phyloP scores from a whole-genome alignment of 805 yeast genomes.

The Yamadazyma tumulicola region DNA sequence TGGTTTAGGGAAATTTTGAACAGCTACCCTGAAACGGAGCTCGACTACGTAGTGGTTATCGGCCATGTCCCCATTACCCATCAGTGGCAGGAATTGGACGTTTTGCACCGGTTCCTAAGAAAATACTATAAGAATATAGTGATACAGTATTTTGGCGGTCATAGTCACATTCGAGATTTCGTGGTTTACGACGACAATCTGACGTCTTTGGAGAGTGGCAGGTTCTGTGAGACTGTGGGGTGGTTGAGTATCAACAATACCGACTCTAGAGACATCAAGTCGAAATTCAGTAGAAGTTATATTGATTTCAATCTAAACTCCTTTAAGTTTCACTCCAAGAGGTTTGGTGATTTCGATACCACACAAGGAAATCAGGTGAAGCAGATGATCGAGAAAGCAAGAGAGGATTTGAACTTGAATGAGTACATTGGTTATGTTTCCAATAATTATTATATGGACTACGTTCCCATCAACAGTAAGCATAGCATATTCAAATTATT shows the following conservation, averaged over 20 bases:
- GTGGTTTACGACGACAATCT: slow-evolving; percentile 60
- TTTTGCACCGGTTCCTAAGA: slow-evolving; percentile 51
- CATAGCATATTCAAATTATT: slow-evolving; percentile 57
- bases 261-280: slow-evolving; percentile 12
- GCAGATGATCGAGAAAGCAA: slow-evolving; percentile 36
- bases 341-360: slow-evolving; percentile 47
- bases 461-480: slow-evolving; percentile 53
- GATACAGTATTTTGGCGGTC: slow-evolving; percentile 92
- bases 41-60: slow-evolving; percentile 67
- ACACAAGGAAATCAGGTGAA: slow-evolving; percentile 50
- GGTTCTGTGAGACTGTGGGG: slow-evolving; percentile 93
- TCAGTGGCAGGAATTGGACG: slow-evolving; percentile 50
- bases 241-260: slow-evolving; percentile 51
- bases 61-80: slow-evolving; percentile 73
- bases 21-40: slow-evolving; percentile 26
- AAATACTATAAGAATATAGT: slow-evolving; percentile 53
- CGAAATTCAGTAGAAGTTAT: slow-evolving; percentile 55
- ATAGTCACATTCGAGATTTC: slow-evolving; percentile 88
- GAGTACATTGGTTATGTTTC: slow-evolving; percentile 64
- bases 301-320: slow-evolving; percentile 79
- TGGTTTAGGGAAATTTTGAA: slow-evolving; percentile 61
- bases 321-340: slow-evolving; percentile 53
- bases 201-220: slow-evolving; percentile 86
- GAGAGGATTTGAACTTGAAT: slow-evolving; percentile 52
- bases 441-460: slow-evolving; percentile 59